Conservation (phyloP, 306 rosid genomes). For the Cyclanthera cordifolia region DNA sequence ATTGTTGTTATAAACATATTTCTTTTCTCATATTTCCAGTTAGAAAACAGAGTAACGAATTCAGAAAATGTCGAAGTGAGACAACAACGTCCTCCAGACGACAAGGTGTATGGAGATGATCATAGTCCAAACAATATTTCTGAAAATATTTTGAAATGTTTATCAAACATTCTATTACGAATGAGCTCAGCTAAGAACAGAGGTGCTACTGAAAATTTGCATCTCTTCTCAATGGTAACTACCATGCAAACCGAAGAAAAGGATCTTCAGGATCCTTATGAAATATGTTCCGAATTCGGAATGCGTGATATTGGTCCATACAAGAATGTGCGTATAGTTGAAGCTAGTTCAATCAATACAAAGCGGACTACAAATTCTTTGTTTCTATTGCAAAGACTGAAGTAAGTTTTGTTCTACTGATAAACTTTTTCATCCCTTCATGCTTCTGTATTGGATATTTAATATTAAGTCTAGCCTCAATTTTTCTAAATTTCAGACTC, state of each 20-base stretch:
- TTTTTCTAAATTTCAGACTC: slow-evolving; percentile 41
- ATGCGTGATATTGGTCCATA: slow-evolving; percentile 61
- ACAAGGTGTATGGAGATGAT: slow-evolving; percentile 33
- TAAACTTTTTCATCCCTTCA: not conserved
- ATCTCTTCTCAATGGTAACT: slow-evolving; percentile 20
- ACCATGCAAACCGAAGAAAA: slow-evolving; percentile 21
- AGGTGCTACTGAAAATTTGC: slow-evolving; percentile 23
- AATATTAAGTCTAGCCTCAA: not conserved
- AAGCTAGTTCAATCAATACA: slow-evolving; percentile 51
- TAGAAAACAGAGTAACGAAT: slow-evolving; percentile 27
- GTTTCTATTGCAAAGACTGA: slow-evolving; percentile 59
- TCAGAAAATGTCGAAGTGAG: slow-evolving; percentile 26
- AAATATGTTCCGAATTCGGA: slow-evolving; percentile 48
- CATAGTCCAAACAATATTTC: slow-evolving; percentile 60
- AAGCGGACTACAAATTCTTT: slow-evolving; percentile 53
- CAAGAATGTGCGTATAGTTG: slow-evolving; percentile 32
- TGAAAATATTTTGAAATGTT: slow-evolving; percentile 68
- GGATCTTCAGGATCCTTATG: slow-evolving; percentile 52
- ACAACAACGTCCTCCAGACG: slow-evolving; percentile 19
- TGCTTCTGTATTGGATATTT: not conserved
- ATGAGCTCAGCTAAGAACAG: slow-evolving; percentile 37
- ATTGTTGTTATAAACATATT: slow-evolving; percentile 9
- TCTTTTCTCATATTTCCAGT: slow-evolving; percentile 33
- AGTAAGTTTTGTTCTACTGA: slow-evolving; percentile 33
- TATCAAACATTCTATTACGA: slow-evolving; percentile 62